Evolutionary conservation across 176 grass and related monocot species (phyloP), one percentile per base, ranked within the genome.

Genomic region (Hyparrhenia diplandra): DNA sequence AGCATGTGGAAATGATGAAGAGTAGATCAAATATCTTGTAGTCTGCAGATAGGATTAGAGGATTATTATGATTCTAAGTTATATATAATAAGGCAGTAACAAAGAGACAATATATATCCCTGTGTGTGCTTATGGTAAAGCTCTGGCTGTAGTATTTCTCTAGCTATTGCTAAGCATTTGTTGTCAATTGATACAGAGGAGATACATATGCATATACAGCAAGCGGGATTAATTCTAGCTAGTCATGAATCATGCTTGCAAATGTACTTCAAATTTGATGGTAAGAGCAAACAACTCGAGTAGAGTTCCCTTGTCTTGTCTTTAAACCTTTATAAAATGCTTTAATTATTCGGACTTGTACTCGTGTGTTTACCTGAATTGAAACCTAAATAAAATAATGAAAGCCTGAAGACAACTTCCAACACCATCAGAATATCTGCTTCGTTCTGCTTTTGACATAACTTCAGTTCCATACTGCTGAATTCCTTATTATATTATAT

Each of bases 21-120:
- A 2, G 28, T 40, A 85, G 57, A 73, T 41, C 41, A 9, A 63
- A 29, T n/a, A 35, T 85, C 36, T 78, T 78, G 36, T 84, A 47
- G 18, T 30, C 21, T 79, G 40, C 35, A 34, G 0, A 64, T 32
- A 64, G 31, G 31, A 32, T 32, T 32, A 32, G 31, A 32, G 31
- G 31, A 32, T 32, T 32, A 32, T 32, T 32, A 4, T 32, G 31
- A 32, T 32, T 36, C 4, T 6, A 36, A 36, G 4, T 36, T 36
- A 6, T n/a, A n/a, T 36, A 6, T 36, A 36, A 4, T 32, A 72
- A 31, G 52, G 23, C 32, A 36, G 13, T 11, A 79, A 72, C n/a
- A n/a, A n/a, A n/a, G n/a, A n/a, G n/a, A n/a, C n/a, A n/a, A n/a
- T n/a, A n/a, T n/a, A n/a, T n/a, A n/a, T n/a, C n/a, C 45, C 11